Evolutionary conservation across 257 asterid genomes (phyloP).

Genomic region (Pogostemon cablin): DNA sequence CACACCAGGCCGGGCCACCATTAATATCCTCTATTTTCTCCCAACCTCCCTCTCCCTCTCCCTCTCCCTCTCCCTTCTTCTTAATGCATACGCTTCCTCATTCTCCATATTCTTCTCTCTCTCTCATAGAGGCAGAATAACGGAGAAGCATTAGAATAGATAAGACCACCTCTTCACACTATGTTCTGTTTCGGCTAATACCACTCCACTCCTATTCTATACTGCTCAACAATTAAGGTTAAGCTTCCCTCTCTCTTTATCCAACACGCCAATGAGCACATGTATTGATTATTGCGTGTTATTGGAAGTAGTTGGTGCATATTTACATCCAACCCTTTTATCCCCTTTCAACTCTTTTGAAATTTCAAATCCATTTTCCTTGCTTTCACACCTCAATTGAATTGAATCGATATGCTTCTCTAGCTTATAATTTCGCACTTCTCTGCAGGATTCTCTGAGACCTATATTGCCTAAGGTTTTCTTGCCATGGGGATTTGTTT

Average conservation of each 20-base stretch:
- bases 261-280: too few species aligned
- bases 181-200: slow-evolving; percentile 5
- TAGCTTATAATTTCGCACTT: slow-evolving; percentile 10
- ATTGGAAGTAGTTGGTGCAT: slow-evolving; percentile 29
- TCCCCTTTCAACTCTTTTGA: slow-evolving; percentile 19
- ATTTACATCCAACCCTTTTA: not conserved
- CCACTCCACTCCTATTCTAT: not conserved
- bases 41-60: slow-evolving; percentile 30
- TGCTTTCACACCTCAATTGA: slow-evolving; percentile 36
- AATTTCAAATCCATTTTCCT: not conserved
- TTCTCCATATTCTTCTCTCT: slow-evolving; percentile 8
- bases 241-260: not conserved
- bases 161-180: slow-evolving; percentile 7
- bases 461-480: slow-evolving; percentile 9
- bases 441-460: slow-evolving; percentile 36
- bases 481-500: slow-evolving; percentile 66
- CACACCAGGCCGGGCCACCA: slow-evolving; percentile 37
- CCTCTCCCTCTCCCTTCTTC: slow-evolving; percentile 10
- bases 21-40: slow-evolving; percentile 27
- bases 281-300: slow-evolving; percentile 29
- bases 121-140: not conserved
- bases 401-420: slow-evolving; percentile 14
- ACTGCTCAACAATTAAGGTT: slow-evolving; percentile 29
- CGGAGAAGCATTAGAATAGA: not conserved
- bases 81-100: not conserved